Evolutionary conservation across 257 asterid species (phyloP), one percentile per base, ranked within the genome.

Genomic region (Plantago major): DNA sequence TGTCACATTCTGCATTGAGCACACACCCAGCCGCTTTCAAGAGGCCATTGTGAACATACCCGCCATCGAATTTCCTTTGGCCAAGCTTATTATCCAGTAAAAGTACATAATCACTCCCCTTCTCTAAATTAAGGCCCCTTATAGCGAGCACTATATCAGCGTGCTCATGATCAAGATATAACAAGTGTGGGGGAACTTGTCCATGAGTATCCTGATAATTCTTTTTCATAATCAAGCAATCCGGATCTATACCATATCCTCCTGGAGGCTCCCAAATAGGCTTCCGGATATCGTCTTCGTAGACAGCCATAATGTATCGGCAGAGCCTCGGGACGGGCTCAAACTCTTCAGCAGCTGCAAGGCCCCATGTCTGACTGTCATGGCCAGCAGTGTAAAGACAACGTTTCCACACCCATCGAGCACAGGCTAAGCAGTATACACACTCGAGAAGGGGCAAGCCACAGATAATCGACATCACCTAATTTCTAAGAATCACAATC

Each of bases 281-380:
- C 10, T 75, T 65, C 44, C 74, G 73, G 52, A 89, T 76, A 64
- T 89, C 88, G 38, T 84, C 81, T 68, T 89, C 97, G 1, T 89
- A 84, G 8, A 86, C 84, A 17, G 84, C 88, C 57, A 86, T 69
- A 66, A 86, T 81, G 72, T 84, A 89, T 17, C 88, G 75, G 60
- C 97, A 89, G 15, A 89, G 81, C 83, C 95, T 81, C 22, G 97
- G 95, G 45, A 89, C 79, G 4, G 95, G 95, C 46, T 84, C 89
- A 48, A 89, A 86, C 53, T 89, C 97, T 55, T 83, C 87, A 4
- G 85, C 64, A 1, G 84, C 72, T 60, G 95, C 85, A 4, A 56
- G 76, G 61, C 76, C 83, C 96, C 95, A 86, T 3, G 77, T 68
- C 73, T 82, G 88, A 14, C 94, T 86, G 52, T 89, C 95, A 58